These are phyloP conservation scores for Aspergillaceae sp. DNA, from an alignment of 2,329 filamentous ascomycete genomes.

Conservation along the genomic window DNA sequence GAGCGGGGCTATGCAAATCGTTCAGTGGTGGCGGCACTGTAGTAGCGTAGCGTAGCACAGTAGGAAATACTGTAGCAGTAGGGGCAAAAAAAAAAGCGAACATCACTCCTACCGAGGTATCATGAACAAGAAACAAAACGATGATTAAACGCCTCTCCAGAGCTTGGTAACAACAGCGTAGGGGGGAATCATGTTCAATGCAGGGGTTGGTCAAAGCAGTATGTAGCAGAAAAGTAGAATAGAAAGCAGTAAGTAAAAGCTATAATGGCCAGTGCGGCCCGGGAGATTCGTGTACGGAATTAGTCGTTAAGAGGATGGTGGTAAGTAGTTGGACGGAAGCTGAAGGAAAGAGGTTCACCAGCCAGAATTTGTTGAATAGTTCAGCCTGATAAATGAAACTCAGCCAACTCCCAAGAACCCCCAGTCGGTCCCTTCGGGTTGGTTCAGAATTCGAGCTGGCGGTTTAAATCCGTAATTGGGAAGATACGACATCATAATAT, in stretches of 20 bases:
- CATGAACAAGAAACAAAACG: constrained; percentile 6
- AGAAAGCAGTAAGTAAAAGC: not conserved
- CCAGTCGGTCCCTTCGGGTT: constrained; percentile 34
- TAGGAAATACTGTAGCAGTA: not conserved
- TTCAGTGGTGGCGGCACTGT: too few relatives aligned
- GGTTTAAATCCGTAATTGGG: constrained; percentile 26
- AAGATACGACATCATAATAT: constrained; percentile 27
- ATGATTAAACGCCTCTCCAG: constrained; percentile 8
- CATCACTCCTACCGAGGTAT: constrained; percentile 9
- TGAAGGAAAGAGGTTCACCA: too few relatives aligned
- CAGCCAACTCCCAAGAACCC: constrained; percentile 31
- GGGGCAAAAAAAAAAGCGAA: not conserved
- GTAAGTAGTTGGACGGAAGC: too few relatives aligned
- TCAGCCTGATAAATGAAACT: constrained; percentile 1
- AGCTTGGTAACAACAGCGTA: constrained; percentile 9
- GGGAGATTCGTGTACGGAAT: not conserved
- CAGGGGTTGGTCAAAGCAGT: constrained; percentile 1
- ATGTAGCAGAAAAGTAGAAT: constrained; percentile 1
- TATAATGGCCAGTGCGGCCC: too few relatives aligned
- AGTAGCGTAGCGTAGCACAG: too few relatives aligned
- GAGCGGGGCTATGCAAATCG: too few relatives aligned
- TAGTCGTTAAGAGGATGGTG: too few relatives aligned
- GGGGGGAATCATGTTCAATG: not conserved
- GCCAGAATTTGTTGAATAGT: too few relatives aligned
- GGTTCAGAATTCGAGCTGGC: constrained; percentile 26